Evolutionary conservation across 1,284 basidiomycete species (phyloP).

Genomic region (Sparassis latifolia): DNA sequence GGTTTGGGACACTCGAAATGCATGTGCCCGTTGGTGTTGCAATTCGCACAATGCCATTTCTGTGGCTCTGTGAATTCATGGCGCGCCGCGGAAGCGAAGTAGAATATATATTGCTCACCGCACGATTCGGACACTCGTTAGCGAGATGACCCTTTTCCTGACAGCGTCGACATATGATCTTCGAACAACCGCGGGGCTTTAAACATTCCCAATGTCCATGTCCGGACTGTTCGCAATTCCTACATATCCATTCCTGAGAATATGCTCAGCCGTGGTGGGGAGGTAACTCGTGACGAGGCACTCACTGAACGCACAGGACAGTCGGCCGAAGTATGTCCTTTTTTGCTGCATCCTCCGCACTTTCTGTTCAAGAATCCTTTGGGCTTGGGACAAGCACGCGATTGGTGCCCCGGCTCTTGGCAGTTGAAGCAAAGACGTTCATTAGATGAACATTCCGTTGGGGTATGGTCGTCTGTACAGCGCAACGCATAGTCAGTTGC

Average conservation of each 20-base stretch:
- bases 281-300: not conserved
- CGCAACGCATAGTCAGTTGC: not conserved
- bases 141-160: not conserved
- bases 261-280: not conserved
- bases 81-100: not conserved
- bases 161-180: not conserved
- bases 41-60: constrained; percentile 7
- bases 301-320: not conserved
- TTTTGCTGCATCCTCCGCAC: not conserved
- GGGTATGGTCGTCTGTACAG: not conserved
- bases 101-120: not conserved
- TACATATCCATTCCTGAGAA: not conserved
- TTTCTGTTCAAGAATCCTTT: not conserved
- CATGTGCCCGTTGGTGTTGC: not conserved
- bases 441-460: not conserved
- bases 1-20: constrained; percentile 6
- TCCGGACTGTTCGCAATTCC: not conserved
- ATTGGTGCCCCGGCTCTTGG: not conserved
- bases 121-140: not conserved
- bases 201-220: not conserved
- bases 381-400: not conserved
- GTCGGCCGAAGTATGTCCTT: not conserved
- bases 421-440: not conserved
- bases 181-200: not conserved
- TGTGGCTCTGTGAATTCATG: not conserved